phyloP scores from a whole-genome alignment of 495 filamentous ascomycete species.

The Monascus purpureus region DNA sequence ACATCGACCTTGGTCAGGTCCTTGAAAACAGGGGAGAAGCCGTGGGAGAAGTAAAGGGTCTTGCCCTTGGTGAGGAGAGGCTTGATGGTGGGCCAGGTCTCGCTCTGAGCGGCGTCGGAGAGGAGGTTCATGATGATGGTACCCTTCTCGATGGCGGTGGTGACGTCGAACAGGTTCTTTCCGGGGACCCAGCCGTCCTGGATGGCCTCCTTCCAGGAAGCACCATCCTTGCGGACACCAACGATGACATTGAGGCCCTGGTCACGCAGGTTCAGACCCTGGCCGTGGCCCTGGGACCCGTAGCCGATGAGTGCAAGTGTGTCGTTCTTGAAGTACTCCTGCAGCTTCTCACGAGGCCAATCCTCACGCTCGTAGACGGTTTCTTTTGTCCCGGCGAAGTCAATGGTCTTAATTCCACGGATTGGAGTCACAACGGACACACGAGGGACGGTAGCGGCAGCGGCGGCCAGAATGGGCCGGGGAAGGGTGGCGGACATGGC shows the following conservation, averaged over 20 bases:
- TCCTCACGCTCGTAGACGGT: constrained; percentile 93
- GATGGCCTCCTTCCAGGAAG: constrained; percentile 93
- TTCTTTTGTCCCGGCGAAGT: constrained; percentile 91
- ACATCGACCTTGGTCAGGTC: constrained; percentile 97
- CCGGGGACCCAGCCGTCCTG: constrained; percentile 97
- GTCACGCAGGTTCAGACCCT: constrained; percentile 98
- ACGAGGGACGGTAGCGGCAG: constrained; percentile 19
- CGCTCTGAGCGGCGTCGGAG: constrained; percentile 89
- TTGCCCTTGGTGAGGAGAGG: constrained; percentile 97
- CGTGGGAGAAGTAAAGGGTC: constrained; percentile 99
- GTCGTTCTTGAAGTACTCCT: constrained; percentile 99
- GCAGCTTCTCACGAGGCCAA: constrained; percentile 95
- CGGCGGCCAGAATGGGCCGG: constrained; percentile 27
- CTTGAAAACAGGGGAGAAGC: constrained; percentile 99
- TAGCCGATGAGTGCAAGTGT: constrained; percentile 98
- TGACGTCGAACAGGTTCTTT: constrained; percentile 95
- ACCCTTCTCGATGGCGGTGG: constrained; percentile 85
- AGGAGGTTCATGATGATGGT: constrained; percentile 99
- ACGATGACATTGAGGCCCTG: constrained; percentile 98
- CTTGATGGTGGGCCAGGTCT: constrained; percentile 98
- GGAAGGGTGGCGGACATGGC: constrained; percentile 28
- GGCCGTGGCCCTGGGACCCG: constrained; percentile 96
- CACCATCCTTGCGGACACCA: constrained; percentile 93
- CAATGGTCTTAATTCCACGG: constrained; percentile 40
- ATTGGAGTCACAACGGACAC: constrained; percentile 41